Evolutionary conservation across 1,284 basidiomycete species (phyloP).

Genomic region (Pulchroboletus neoregius): DNA sequence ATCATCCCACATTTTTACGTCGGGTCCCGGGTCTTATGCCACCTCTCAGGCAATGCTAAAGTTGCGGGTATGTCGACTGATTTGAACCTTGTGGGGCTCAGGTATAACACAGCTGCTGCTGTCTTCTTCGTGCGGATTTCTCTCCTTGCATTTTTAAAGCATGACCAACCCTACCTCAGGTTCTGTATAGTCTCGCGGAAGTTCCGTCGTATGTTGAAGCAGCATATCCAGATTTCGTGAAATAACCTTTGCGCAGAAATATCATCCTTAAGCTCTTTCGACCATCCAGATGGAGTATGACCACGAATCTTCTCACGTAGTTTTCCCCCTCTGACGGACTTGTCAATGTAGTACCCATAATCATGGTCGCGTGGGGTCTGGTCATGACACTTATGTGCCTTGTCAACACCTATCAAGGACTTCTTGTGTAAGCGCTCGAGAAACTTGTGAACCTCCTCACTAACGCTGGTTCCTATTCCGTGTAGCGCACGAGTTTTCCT

Average conservation of each 20-base stretch:
- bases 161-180: conserved; percentile 24
- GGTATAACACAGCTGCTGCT: conserved; percentile 46
- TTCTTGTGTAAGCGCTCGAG: conserved; percentile 25
- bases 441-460: background rate
- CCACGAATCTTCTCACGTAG: background rate
- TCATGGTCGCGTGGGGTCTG: conserved; percentile 50
- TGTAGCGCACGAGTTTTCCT: conserved; percentile 47
- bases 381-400: conserved; percentile 41
- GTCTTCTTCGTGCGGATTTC: conserved; percentile 43
- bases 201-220: conserved; percentile 42
- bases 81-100: conserved; percentile 37
- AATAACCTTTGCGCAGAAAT: conserved; percentile 34
- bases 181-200: conserved; percentile 45
- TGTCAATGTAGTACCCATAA: conserved; percentile 38
- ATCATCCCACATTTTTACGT: background rate
- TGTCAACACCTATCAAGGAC: conserved; percentile 33
- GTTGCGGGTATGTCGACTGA: conserved; percentile 43
- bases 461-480: conserved; percentile 4
- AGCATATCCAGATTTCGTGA: background rate
- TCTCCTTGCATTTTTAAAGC: background rate
- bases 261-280: conserved; percentile 43
- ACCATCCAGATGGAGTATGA: conserved; percentile 46
- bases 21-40: background rate
- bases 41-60: conserved; percentile 30
- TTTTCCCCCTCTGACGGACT: conserved; percentile 5